These are phyloP conservation scores for Paramecium tetraurelia DNA, from an alignment of 73 alveolate species.

Conservation along the genomic window DNA sequence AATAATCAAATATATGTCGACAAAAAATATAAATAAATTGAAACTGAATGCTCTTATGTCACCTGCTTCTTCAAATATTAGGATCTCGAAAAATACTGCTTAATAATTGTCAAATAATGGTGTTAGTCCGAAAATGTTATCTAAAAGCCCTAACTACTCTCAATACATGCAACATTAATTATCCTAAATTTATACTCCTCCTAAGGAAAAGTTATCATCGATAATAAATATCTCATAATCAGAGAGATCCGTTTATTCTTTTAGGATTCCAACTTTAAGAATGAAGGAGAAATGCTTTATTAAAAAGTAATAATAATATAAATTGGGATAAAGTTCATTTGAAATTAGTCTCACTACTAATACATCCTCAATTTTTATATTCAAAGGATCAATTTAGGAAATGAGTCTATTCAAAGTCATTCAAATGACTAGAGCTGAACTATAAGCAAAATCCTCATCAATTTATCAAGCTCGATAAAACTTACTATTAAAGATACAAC, in stretches of 20 bases:
- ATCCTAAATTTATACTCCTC: not conserved
- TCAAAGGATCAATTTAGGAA: not conserved
- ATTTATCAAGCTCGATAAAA: not conserved
- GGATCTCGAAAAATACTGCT: not conserved
- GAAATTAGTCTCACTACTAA: not conserved
- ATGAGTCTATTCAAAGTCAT: not conserved
- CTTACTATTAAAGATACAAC: not conserved
- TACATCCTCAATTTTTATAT: not conserved
- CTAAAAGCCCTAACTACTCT: not conserved
- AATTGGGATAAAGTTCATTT: not conserved
- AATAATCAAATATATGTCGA: not conserved
- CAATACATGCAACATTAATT: not conserved
- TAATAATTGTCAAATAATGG: not conserved
- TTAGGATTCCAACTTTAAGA: conserved; percentile 15
- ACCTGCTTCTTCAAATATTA: not conserved
- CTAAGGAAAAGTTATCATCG: conserved; percentile 8
- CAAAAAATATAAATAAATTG: not conserved
- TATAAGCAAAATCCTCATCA: not conserved
- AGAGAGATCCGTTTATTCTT: not conserved
- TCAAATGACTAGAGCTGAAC: not conserved
- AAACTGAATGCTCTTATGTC: conserved; percentile 2
- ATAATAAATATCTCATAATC: not conserved
- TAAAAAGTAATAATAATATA: not conserved
- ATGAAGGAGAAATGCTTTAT: not conserved
- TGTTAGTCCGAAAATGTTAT: not conserved